Evolutionary conservation across 2,329 filamentous ascomycete genomes (phyloP), one percentile per base, ranked within the genome.

Genomic region (Berkeleyomyces rouxiae): DNA sequence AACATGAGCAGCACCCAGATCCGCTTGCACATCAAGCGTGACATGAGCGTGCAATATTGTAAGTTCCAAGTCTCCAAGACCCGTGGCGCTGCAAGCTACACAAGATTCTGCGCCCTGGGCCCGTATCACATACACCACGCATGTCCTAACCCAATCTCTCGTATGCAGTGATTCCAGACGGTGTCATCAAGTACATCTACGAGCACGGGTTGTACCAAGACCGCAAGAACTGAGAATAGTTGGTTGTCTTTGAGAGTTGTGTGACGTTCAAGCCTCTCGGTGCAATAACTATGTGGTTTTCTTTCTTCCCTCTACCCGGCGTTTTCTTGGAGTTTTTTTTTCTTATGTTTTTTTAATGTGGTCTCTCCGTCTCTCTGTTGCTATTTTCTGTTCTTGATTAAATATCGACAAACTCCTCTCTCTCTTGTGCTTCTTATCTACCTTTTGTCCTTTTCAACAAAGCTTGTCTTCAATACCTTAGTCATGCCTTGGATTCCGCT

Each of bases 1-100:
- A 87, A 95, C 69, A 85, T 93, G 63, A 90, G 86, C 69, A 90
- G 86, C 66, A 85, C 82, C 10, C 84, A 95, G 75, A 91, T 96
- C 65, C 83, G 91, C 49, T 76, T 95, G 2, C 88, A 95, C 70
- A 72, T 91, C 42, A 82, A 87, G 69, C 81, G 87, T 69, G 84
- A 90, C 67, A 87, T 93, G 84, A 90, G 86, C 68, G 87, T 95
- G 58, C 82, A 87, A 66, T 92, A 91, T 70, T 68, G 71, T 73
- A 63, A 63, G 71, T 68, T 10, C 9, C 31, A 11, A 23, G 47
- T 11, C 46, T 23, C 46, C n/a, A 7, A 23, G n/a, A 23, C 10
- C 10, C 6, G 4, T 53, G 49, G 49, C 49, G 23, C 37, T 13
- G 6, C 5, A 13, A 13, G 37, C 7, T 13, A n/a, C 33, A 55